Evolutionary conservation across 1,284 basidiomycete genomes (phyloP).

Genomic region (Cystobasidium sp.): DNA sequence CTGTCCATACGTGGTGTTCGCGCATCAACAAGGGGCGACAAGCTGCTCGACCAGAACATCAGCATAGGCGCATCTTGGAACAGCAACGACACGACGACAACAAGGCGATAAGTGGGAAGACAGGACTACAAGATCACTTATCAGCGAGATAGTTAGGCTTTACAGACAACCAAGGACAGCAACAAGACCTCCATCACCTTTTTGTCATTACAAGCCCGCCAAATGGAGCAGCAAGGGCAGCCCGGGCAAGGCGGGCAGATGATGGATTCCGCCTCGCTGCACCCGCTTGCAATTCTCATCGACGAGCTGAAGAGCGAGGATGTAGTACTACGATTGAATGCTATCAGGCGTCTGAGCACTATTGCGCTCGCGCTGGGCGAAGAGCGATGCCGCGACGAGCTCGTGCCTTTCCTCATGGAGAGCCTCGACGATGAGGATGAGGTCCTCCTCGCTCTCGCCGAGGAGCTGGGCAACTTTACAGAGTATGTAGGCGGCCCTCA

Average conservation of each 20-base stretch:
- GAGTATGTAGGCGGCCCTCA: conserved; percentile 93
- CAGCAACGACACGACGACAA: background rate
- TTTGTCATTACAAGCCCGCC: background rate
- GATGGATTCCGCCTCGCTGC: conserved; percentile 38
- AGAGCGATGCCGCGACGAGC: conserved; percentile 91
- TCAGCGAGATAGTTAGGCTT: too few species aligned
- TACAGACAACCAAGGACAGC: background rate
- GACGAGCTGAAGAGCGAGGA: conserved; percentile 96
- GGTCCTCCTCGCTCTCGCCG: conserved; percentile 92
- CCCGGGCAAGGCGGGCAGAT: conserved; percentile 30
- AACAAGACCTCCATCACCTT: background rate
- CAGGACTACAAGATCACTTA: background rate
- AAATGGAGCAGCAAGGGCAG: conserved; percentile 37
- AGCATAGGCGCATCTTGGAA: background rate
- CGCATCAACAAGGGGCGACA: conserved; percentile 11
- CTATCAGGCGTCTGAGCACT: conserved; percentile 96
- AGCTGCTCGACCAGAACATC: background rate
- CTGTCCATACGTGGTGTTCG: background rate
- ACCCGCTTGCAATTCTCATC: conserved; percentile 69
- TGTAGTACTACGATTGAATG: conserved; percentile 88
- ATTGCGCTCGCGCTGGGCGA: conserved; percentile 97
- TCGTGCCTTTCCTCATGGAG: conserved; percentile 96
- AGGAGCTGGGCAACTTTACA: conserved; percentile 85
- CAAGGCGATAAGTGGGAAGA: background rate
- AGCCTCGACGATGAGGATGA: conserved; percentile 99